Evolutionary conservation across 2,329 filamentous ascomycete species (phyloP), one percentile per base, ranked within the genome.

Genomic region (Xylariaceae sp.): DNA sequence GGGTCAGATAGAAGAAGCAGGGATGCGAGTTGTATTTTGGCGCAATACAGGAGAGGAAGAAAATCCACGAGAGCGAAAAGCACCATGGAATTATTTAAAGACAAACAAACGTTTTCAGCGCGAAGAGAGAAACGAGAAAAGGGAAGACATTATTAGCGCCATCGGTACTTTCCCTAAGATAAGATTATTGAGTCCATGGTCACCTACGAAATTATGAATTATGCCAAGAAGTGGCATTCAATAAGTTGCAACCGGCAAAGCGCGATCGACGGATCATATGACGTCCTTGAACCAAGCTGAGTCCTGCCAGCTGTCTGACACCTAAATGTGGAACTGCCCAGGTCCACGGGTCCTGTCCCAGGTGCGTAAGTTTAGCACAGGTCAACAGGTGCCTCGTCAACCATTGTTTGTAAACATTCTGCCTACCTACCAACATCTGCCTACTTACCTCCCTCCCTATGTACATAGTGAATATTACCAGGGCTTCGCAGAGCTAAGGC

Each of bases 201-300:
- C 23, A n/a, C 34, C 46, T 49, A 26, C 19, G n/a, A 36, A n/a
- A n/a, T n/a, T n/a, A n/a, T n/a, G n/a, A 43, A 43, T 43, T 26
- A 51, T 24, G 48, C 37, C 39, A 51, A 51, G 48, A 34, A 43
- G 11, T 16, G n/a, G 14, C 24, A 29, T 23, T 26, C 19, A n/a
- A 36, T 21, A 9, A 40, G 24, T 8, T 8, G 29, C 3, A 26
- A 16, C 4, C 24, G 33, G 23, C 31, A 29, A 29, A 49, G 31
- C 16, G 17, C 4, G 23, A 21, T 11, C 37, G n/a, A n/a, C n/a
- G n/a, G n/a, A n/a, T n/a, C n/a, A n/a, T 28, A 52, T 52, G 49
- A 52, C 49, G 52, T 49, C 31, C 17, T 28, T 44, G 33, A 34
- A 41, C 43, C 34, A 48, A 53, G 44, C 51, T 41, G n/a, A n/a